Base-by-base conservation (phyloP, 1,139 yeast genomes). In the Martiniozyma asiatica region DNA sequence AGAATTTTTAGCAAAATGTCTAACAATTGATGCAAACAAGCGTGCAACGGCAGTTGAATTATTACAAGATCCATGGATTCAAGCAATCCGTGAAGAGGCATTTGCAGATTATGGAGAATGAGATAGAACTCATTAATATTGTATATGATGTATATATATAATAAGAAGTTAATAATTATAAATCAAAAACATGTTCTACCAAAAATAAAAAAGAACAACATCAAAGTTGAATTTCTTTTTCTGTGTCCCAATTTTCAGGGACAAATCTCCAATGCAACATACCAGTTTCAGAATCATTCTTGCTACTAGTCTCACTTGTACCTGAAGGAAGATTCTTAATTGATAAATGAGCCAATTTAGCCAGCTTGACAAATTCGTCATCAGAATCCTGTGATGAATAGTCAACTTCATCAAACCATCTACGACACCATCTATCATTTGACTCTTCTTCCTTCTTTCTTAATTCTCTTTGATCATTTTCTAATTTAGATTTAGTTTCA, bases 31-130 rank as follows among this genome's bases (percentile, higher is more conserved):
- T 50, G 94, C 97, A 2, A 61, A 61, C 28, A 68, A 70, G 49
- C 68, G 98, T 40, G 76, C 87, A 2, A 67, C 81, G 24, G 96
- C 98, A 0, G 77, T 74, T 29, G 96, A 85, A 45, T 61, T 89
- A 32, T 59, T 89, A 45, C 71, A 70, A 38, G 95, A 89, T 53
- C 95, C 95, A 3, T 89, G 98, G 98, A 74, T 79, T 39, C 68
- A 73, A 28, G 70, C 73, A 17, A 79, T 80, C 34, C 59, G 87
- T 43, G 72, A 71, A 42, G 68, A 73, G 35, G 87, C 92, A 1
- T 76, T 78, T 51, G 79, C 67, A 25, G 64, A 61, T 17, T n/a
- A n/a, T n/a, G n/a, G n/a, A n/a, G n/a, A n/a, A n/a, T n/a, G n/a
- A n/a, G n/a, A n/a, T n/a, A n/a, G n/a, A n/a, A n/a, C n/a, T n/a